Conservation (phyloP, 139 green algal genomes). For the Monoraphidium neglectum region DNA sequence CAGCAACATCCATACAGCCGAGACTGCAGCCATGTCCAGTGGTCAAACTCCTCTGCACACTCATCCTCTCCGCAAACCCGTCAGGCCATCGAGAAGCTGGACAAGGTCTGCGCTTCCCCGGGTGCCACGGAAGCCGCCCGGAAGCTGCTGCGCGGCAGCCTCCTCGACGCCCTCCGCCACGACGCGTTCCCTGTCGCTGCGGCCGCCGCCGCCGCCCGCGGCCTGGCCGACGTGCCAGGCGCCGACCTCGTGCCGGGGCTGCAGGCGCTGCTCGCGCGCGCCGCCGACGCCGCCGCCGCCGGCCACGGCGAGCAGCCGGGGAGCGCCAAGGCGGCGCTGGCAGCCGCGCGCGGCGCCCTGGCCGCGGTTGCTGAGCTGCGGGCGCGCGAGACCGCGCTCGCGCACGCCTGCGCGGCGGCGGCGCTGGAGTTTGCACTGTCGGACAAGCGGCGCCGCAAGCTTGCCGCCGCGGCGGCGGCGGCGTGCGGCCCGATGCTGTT, state of each 20-base stretch:
- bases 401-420: not conserved
- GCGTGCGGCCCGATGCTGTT: not conserved
- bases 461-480: constrained; percentile 7
- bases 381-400: not conserved
- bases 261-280: constrained; percentile 29
- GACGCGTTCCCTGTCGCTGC: constrained; percentile 12
- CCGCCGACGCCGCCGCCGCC: constrained; percentile 11
- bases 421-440: constrained; percentile 23
- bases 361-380: constrained; percentile 3
- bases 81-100: constrained; percentile 45
- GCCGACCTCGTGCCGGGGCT: constrained; percentile 45
- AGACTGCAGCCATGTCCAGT: too few relatives aligned
- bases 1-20: too few relatives aligned
- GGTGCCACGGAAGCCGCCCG: not conserved
- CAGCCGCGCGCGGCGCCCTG: constrained; percentile 31
- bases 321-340: constrained; percentile 20
- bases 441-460: constrained; percentile 20
- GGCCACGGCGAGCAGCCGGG: constrained; percentile 11
- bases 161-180: constrained; percentile 10
- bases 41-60: too few relatives aligned
- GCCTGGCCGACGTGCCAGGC: constrained; percentile 12
- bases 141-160: constrained; percentile 17
- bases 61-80: too few relatives aligned
- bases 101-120: constrained; percentile 15
- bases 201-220: constrained; percentile 16